Percentiles rank a stretch among this genome's conserved stretches.
Evolutionary conservation across 768 basidiomycete species (phyloP).

Genomic region (Kwoniella sp.): DNA sequence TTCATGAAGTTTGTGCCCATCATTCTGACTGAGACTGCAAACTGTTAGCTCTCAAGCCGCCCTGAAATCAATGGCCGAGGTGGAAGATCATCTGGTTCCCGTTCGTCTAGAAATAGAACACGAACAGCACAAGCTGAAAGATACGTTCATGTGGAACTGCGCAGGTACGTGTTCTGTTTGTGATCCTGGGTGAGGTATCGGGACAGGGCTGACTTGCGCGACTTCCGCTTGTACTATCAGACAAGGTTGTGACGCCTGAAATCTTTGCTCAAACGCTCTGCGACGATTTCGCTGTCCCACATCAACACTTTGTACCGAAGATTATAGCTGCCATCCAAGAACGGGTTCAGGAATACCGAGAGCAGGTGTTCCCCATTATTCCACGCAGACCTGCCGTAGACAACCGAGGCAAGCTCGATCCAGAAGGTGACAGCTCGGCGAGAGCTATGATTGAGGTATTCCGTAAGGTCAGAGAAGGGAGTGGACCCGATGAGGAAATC

Average conservation of each 20-base stretch:
- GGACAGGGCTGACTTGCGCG: conserved; percentile 3
- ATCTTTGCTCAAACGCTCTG: conserved; percentile 84
- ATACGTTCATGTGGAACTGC: conserved; percentile 96
- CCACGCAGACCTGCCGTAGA: conserved; percentile 49
- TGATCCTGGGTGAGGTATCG: neutral
- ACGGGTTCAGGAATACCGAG: conserved; percentile 66
- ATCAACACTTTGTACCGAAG: conserved; percentile 69
- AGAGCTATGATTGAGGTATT: conserved; percentile 40
- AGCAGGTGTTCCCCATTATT: conserved; percentile 44
- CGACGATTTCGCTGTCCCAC: conserved; percentile 81
- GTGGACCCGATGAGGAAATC: conserved; percentile 30
- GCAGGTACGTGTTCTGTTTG: conserved; percentile 80
- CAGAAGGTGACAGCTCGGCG: conserved; percentile 67
- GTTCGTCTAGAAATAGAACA: conserved; percentile 96
- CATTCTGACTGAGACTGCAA: neutral
- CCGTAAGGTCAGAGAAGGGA: conserved; percentile 28
- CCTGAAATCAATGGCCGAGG: conserved; percentile 53
- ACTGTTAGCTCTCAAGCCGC: conserved; percentile 45
- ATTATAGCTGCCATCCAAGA: conserved; percentile 68
- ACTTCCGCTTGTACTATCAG: conserved; percentile 57
- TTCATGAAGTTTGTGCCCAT: too few species aligned
- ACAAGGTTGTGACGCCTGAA: conserved; percentile 85
- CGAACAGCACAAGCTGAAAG: conserved; percentile 88
- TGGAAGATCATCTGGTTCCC: conserved; percentile 78
- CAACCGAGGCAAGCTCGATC: conserved; percentile 68